A percentile compares a stretch with the other conserved stretches of the same genome.
Evolutionary conservation across 1,284 basidiomycete genomes (phyloP).

Genomic region (Trametes pubescens): DNA sequence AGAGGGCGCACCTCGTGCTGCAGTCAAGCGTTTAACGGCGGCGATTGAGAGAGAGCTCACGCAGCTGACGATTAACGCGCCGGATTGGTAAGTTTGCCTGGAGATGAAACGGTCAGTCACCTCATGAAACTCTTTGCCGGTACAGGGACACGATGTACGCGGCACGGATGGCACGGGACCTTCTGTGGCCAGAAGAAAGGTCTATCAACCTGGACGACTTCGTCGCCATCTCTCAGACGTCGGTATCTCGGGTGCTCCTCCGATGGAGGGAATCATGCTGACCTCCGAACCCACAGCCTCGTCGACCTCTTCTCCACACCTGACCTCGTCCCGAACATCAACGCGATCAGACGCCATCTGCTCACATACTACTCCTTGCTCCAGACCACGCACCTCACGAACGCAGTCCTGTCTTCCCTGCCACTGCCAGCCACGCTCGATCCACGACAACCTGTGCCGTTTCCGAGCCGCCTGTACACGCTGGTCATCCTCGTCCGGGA

Average conservation of each 20-base stretch:
- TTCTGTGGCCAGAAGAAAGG: conserved; percentile 85
- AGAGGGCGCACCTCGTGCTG: conserved; percentile 76
- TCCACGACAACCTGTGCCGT: conserved; percentile 71
- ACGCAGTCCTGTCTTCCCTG: conserved; percentile 81
- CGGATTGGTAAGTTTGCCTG: conserved; percentile 78
- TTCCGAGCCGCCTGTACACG: conserved; percentile 85
- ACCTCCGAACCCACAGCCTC: conserved; percentile 52
- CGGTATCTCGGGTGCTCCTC: conserved; percentile 22
- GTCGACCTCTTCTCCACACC: conserved; percentile 85
- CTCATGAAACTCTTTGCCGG: conserved; percentile 12
- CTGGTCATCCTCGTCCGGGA: conserved; percentile 82
- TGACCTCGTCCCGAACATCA: conserved; percentile 67
- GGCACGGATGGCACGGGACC: conserved; percentile 88
- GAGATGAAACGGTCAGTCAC: conserved; percentile 3
- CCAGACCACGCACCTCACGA: conserved; percentile 81
- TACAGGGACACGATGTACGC: conserved; percentile 85
- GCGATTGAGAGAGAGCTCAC: conserved; percentile 76
- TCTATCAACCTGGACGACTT: conserved; percentile 83
- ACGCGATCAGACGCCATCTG: conserved; percentile 71
- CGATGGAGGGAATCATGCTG: conserved; percentile 18
- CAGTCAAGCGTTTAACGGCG: conserved; percentile 89
- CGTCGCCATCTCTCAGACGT: conserved; percentile 90
- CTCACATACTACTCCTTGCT: conserved; percentile 91
- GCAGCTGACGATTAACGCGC: conserved; percentile 87
- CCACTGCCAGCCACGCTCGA: conserved; percentile 83